Conservation (phyloP, 73 alveolate genomes). For the Stentor coeruleus region DNA sequence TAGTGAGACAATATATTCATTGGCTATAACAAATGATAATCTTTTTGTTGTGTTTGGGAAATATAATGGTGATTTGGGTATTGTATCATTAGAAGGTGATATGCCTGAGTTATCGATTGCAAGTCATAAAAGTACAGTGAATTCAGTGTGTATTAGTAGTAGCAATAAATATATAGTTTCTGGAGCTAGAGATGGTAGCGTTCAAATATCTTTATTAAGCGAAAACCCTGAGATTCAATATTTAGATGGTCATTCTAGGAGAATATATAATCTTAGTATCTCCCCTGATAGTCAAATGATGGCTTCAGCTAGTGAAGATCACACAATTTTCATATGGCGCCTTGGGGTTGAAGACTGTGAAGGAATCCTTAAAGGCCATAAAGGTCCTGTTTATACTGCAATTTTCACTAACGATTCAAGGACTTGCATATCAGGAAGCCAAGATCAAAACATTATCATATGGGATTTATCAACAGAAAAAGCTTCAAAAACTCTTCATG, state of each 20-base stretch:
- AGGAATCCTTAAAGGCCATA: not conserved
- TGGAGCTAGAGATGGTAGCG: not conserved
- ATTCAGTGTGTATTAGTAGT: not conserved
- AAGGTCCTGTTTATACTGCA: not conserved
- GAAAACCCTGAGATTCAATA: not conserved
- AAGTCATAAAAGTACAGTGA: not conserved
- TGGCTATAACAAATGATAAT: not conserved
- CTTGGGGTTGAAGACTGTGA: not conserved
- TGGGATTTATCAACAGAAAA: not conserved
- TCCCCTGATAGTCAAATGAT: not conserved
- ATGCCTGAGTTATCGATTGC: not conserved
- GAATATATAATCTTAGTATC: not conserved
- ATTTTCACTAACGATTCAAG: not conserved
- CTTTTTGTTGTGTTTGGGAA: not conserved
- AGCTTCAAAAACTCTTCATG: not conserved
- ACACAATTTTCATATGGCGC: not conserved
- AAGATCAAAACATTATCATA: not conserved
- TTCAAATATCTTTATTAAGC: not conserved
- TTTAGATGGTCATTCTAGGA: not conserved
- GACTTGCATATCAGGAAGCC: not conserved
- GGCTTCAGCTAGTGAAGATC: constrained; percentile 11
- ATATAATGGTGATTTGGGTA: not conserved
- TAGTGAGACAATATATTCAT: not conserved
- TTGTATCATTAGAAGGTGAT: not conserved
- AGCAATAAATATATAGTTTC: not conserved